Evolutionary conservation across 805 yeast genomes (phyloP).

Genomic region (Candida peoriensis): DNA sequence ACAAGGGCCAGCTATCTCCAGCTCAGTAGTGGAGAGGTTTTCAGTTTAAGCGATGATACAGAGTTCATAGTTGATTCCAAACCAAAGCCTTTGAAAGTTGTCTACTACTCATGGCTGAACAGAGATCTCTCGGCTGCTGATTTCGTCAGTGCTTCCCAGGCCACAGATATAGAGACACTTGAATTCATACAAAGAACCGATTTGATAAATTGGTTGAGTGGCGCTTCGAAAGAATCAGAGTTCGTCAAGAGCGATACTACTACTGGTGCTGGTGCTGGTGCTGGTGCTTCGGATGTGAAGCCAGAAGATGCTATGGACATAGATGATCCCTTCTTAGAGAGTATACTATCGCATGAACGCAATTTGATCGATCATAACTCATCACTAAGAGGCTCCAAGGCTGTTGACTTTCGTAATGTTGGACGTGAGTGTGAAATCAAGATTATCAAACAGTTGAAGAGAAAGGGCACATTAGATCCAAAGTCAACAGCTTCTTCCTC

Average conservation of each 20-base stretch:
- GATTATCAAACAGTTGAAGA: constrained; percentile 35
- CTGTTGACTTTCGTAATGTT: constrained; percentile 61
- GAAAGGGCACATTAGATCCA: constrained; percentile 14
- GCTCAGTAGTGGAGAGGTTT: constrained; percentile 20
- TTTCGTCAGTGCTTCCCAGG: constrained; percentile 69
- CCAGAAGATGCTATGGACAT: constrained; percentile 2
- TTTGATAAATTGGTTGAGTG: constrained; percentile 74
- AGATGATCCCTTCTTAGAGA: constrained; percentile 32
- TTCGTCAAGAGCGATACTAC: constrained; percentile 33
- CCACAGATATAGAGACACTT: constrained; percentile 58
- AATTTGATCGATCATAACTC: constrained; percentile 54
- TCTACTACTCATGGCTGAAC: constrained; percentile 74
- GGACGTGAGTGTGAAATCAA: constrained; percentile 60
- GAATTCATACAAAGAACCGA: constrained; percentile 84
- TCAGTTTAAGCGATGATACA: constrained; percentile 43
- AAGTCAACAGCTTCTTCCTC: constrained; percentile 14
- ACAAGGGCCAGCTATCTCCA: constrained; percentile 27
- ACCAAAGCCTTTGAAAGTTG: constrained; percentile 49
- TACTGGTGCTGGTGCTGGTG: constrained; percentile 2
- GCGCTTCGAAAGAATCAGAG: constrained; percentile 56
- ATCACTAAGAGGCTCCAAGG: constrained; percentile 60
- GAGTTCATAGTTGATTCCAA: constrained; percentile 48
- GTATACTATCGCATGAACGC: constrained; percentile 35
- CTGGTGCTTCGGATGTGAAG: not conserved
- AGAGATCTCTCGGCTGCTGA: constrained; percentile 75